Percentiles rank a stretch among this genome's conserved stretches.
Evolutionary conservation across 1,284 basidiomycete species (phyloP).

Genomic region (Ceratobasidium papillatum): DNA sequence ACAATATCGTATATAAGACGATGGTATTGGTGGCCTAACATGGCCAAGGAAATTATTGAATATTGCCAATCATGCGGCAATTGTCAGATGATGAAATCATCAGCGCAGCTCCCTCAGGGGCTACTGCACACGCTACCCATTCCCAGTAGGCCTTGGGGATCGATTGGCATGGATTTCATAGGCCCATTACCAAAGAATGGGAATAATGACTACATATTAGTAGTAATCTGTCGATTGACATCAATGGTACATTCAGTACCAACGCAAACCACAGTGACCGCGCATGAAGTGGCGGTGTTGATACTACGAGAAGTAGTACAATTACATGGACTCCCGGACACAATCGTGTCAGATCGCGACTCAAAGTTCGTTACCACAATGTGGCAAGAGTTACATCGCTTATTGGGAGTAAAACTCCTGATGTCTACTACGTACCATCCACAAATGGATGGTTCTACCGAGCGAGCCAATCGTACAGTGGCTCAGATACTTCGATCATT

Average conservation of each 20-base stretch:
- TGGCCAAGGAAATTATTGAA: conserved; percentile 37
- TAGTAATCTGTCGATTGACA: conserved; percentile 55
- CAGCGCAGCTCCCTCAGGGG: conserved; percentile 48
- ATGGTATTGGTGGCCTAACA: conserved; percentile 45
- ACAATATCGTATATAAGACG: conserved; percentile 7
- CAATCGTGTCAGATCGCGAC: conserved; percentile 57
- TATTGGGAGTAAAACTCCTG: conserved; percentile 52
- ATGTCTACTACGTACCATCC: conserved; percentile 53
- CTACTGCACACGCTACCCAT: conserved; percentile 51
- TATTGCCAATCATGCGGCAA: conserved; percentile 42
- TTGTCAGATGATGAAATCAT: conserved; percentile 38
- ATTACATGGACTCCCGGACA: conserved; percentile 54
- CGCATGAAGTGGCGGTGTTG: conserved; percentile 55
- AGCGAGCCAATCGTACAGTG: not conserved
- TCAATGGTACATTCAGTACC: conserved; percentile 54
- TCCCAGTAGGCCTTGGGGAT: conserved; percentile 53
- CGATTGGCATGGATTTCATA: conserved; percentile 58
- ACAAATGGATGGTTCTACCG: not conserved
- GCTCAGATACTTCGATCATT: conserved; percentile 54
- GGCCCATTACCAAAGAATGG: conserved; percentile 54
- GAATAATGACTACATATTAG: conserved; percentile 51
- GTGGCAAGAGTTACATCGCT: conserved; percentile 54
- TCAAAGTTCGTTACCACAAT: conserved; percentile 53
- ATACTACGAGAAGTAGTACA: conserved; percentile 54
- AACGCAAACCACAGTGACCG: conserved; percentile 49